Base-by-base conservation (phyloP, 2,329 filamentous ascomycete genomes). In the Dactylellina parvicollis region DNA sequence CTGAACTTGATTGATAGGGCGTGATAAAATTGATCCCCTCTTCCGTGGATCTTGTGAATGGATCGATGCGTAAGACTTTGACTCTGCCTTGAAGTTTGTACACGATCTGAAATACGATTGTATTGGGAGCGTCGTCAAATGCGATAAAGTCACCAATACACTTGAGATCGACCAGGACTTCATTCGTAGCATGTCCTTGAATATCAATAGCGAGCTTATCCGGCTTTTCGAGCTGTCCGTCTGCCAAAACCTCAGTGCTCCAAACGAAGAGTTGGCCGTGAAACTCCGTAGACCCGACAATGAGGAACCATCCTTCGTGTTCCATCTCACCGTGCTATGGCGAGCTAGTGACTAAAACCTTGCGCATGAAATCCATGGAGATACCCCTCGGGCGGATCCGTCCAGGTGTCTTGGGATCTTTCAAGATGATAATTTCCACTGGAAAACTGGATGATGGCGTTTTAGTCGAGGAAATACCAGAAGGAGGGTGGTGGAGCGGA, bases 401-500 rank as follows among this genome's bases (percentile, higher is more conserved):
- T 2, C 42, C 22, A 9, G 8, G 7, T 14, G 12, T 50, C 22
- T 20, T 20, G 26, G 66, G 12, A 9, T 24, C n/a, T 18, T n/a
- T 40, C 38, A 71, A 32, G 12, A 24, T 12, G n/a, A 52, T 52
- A 20, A 49, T 62, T 26, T 56, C 28, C 16, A 62, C 56, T 5
- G 40, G 66, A 28, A 71, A 71, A 2, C 62, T 32, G 12, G 24
- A 20, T 28, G 56, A 62, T 1, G 10, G 10, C 1, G 42, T n/a
- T 8, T 44, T n/a, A 9, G 28, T 56, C 1, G 56, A 71, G 5
- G 18, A 62, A n/a, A 62, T 18, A 34, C 65, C 49, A 26, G 66
- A 49, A 28, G 66, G 66, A 28, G 66, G 66, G 3, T 62, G 24
- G 3, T 30, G 57, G n/a, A 71, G 38, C 7, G 66, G 66, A n/a